Base-by-base conservation (phyloP, 768 basidiomycete genomes). In the Candolleomyces eurysporus region DNA sequence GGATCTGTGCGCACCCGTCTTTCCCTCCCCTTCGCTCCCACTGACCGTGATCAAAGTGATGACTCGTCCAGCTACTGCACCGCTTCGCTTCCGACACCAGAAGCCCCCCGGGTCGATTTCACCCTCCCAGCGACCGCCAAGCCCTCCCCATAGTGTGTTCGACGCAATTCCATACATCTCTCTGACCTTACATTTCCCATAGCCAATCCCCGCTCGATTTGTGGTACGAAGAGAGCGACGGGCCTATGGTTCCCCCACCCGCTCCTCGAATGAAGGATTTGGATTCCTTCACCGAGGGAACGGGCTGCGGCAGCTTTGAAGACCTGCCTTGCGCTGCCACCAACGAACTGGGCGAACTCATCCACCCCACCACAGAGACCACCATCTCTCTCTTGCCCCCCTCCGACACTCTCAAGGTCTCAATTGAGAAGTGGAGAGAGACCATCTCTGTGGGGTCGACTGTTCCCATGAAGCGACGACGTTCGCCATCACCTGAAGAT, bases 221-320 rank as follows among this genome's bases (percentile, higher is more conserved):
- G 54, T 22, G 22, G 16, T 50, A 57, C 61, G 67, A 64, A 42
- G 56, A 64, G n/a, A 64, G 58, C 55, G 70, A 72, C 40, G 63
- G 63, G 31, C 63, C 66, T 48, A 67, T 76, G 57, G 64, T 69
- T 58, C 66, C 73, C 40, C 79, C 82, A 17, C 75, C 70, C 4
- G 82, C 85, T 31, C 85, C 84, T 10, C 67, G 76, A 61, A 66
- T 86, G 66, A 84, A 82, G 70, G 85, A 86, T 67, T 68, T 79
- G 36, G 84, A 85, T 62, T 80, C 82, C 58, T 86, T 86, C 74
- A 84, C 83, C n/a, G 84, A 85, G 51, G 84, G 84, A 36, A 83
- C 81, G 9, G 78, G 76, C 16, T 70, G 73, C 60, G 84, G 84
- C 49, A 82, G 82, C 63, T 84, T 84, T 70, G 82, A 82, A 63